These are phyloP conservation scores for Cyberlindnera subsufficiens DNA, from an alignment of 805 yeast genomes.

Conservation along the genomic window DNA sequence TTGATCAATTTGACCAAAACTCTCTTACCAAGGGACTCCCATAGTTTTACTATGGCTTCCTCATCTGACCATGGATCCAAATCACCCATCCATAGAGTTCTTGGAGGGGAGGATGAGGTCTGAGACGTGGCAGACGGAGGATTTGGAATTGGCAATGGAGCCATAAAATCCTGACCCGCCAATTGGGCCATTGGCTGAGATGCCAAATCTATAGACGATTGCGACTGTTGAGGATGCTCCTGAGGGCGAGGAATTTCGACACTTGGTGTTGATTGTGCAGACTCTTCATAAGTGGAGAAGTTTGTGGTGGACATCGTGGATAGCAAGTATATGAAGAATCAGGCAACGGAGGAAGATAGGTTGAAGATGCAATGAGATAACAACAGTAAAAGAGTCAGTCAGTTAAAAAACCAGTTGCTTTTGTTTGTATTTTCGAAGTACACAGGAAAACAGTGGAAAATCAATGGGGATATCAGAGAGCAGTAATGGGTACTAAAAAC, in stretches of 20 bases:
- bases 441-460: too few species aligned
- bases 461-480: too few species aligned
- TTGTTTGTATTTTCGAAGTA: too few species aligned
- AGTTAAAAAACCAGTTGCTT: too few species aligned
- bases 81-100: constrained; percentile 88
- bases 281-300: neutral
- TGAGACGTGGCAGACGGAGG: constrained; percentile 48
- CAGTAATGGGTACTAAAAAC: too few species aligned
- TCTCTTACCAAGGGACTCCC: constrained; percentile 48
- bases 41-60: constrained; percentile 48
- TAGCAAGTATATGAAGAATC: too few species aligned
- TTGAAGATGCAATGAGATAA: too few species aligned
- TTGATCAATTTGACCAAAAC: constrained; percentile 67
- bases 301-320: neutral
- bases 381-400: too few species aligned
- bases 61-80: constrained; percentile 78
- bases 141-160: constrained; percentile 35
- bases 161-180: constrained; percentile 21
- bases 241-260: neutral
- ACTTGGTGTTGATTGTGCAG: neutral
- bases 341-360: too few species aligned
- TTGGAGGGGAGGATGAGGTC: constrained; percentile 43
- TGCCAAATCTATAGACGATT: neutral
- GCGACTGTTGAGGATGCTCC: neutral
- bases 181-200: constrained; percentile 19